Evolutionary conservation across 805 yeast genomes (phyloP), one percentile per base, ranked within the genome.

Genomic region (Priceomyces carsonii): DNA sequence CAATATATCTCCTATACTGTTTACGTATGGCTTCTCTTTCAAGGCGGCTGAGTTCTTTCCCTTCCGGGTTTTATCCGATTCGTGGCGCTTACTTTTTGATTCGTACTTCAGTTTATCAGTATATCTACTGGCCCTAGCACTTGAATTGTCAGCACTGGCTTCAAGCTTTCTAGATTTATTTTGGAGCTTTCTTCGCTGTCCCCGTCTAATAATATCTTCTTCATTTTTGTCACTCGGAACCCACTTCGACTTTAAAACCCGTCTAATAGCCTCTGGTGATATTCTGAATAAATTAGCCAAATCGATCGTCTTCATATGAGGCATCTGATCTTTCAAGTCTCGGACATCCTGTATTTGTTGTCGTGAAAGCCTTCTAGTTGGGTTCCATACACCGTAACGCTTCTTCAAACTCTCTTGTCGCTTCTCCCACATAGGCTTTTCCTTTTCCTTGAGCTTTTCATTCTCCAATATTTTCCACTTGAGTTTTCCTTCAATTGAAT

Each of bases 201-300:
- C 83, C 43, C 91, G 69, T 12, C 61, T 59, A 20, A 66, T 57
- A 12, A 72, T 53, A 18, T 50, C 57, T 4, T 57, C 69, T 25
- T 66, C 72, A 40, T 81, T 85, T n/a, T 69, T 71, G 1, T 63
- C 71, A 4, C 58, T 66, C 0, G 96, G 95, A 12, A 55, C 60
- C 95, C 95, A 90, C 24, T 72, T 77, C 4, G 91, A 80, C 53
- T 78, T 80, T 44, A 90, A 55, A 13, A 90, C 87, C 43, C 95
- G 73, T 39, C 95, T 67, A 2, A 89, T 75, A 0, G 90, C 85
- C 46, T 89, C 95, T 1, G 95, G 91, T 1, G 93, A 83, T 4
- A 87, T 71, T 32, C 73, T 66, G 59, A 83, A 89, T 51, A 73
- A 73, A 20, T 73, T 65, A 0, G 88, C 82, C 5, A 90, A 55